Conservation (phyloP, 73 alveolate species). For the Paramecium primaurelia region DNA sequence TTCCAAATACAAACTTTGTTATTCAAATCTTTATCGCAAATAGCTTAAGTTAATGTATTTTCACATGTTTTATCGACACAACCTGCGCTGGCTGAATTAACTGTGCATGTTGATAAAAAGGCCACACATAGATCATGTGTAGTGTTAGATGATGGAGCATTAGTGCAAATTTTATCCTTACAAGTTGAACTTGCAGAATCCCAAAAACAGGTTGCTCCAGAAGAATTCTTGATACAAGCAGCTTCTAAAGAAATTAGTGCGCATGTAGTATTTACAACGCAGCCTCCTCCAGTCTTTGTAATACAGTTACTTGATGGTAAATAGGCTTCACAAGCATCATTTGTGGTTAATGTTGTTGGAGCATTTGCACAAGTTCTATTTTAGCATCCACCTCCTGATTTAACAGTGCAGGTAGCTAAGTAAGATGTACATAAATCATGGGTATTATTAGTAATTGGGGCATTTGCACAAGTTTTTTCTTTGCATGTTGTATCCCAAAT, state of each 20-base stretch:
- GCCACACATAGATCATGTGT: neutral
- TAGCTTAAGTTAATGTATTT: neutral
- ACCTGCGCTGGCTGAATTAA: neutral
- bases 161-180: neutral
- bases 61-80: neutral
- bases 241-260: neutral
- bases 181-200: neutral
- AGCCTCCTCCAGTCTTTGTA: neutral
- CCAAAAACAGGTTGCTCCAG: neutral
- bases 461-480: neutral
- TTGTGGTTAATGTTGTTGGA: neutral
- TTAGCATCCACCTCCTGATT: constrained; percentile 12
- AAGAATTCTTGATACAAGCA: neutral
- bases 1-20: neutral
- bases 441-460: neutral
- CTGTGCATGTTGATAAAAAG: neutral
- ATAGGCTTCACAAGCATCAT: constrained; percentile 8
- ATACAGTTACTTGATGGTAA: neutral
- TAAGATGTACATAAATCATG: neutral
- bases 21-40: neutral
- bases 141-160: neutral
- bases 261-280: neutral
- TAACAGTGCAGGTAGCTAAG: neutral
- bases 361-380: neutral
- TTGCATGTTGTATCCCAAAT: neutral